Evolutionary conservation across 2,329 filamentous ascomycete species (phyloP).

Genomic region (Exophiala oligosperma): DNA sequence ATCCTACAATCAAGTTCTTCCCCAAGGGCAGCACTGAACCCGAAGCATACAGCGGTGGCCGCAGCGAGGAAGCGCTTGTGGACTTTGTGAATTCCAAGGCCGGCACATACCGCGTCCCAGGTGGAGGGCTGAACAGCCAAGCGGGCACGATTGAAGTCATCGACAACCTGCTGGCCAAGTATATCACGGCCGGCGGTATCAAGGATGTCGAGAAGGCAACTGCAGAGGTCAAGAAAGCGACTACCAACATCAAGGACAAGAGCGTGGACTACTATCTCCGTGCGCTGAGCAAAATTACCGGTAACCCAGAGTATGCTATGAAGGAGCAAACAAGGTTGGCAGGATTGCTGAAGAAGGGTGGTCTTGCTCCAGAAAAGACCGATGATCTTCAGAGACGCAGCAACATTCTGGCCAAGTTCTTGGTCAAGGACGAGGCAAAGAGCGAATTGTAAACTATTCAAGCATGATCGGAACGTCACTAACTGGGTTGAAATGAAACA

Average conservation of each 20-base stretch:
- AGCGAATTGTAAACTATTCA: slow-evolving; percentile 62
- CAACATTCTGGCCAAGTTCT: slow-evolving; percentile 83
- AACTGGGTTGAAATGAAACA: too few species aligned
- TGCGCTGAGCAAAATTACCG: slow-evolving; percentile 79
- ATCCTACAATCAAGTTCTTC: slow-evolving; percentile 99
- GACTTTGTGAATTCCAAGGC: slow-evolving; percentile 84
- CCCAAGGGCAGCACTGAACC: slow-evolving; percentile 75
- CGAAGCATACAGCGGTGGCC: slow-evolving; percentile 71
- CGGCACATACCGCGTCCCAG: slow-evolving; percentile 78
- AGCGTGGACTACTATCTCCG: slow-evolving; percentile 94
- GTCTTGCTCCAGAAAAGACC: slow-evolving; percentile 78
- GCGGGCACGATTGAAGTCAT: slow-evolving; percentile 82
- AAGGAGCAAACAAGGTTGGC: slow-evolving; percentile 85
- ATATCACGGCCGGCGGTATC: slow-evolving; percentile 57
- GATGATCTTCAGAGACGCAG: slow-evolving; percentile 84
- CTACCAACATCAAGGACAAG: slow-evolving; percentile 68
- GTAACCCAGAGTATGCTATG: slow-evolving; percentile 73
- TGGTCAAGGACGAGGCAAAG: slow-evolving; percentile 57
- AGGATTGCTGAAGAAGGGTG: slow-evolving; percentile 80
- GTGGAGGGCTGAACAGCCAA: slow-evolving; percentile 73
- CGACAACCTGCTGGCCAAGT: slow-evolving; percentile 73
- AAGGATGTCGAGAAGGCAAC: slow-evolving; percentile 58
- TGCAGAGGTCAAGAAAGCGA: slow-evolving; percentile 71
- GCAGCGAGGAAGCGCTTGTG: slow-evolving; percentile 74
- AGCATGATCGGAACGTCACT: background rate